These are phyloP conservation scores for Fusarium anguioides DNA, from an alignment of 2,329 filamentous ascomycete genomes.

Conservation along the genomic window DNA sequence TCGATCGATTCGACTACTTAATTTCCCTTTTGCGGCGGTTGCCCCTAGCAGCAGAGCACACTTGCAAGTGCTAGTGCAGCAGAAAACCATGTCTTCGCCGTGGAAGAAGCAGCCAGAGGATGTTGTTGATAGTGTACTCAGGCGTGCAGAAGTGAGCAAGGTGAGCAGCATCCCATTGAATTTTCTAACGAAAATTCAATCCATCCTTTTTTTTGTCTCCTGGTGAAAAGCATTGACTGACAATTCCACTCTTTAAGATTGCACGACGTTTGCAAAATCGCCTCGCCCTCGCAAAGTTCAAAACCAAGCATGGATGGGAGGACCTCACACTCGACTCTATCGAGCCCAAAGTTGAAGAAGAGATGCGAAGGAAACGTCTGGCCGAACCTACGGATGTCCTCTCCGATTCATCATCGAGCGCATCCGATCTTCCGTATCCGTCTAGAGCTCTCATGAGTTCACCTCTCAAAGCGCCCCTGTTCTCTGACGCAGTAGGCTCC, in stretches of 20 bases:
- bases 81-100: conserved; percentile 65
- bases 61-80: conserved; percentile 23
- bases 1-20: conserved; percentile 9
- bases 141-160: conserved; percentile 80
- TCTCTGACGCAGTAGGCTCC: conserved; percentile 83
- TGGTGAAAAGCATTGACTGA: conserved; percentile 23
- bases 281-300: conserved; percentile 94
- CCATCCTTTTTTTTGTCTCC: not conserved
- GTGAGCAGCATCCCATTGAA: conserved; percentile 57
- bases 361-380: conserved; percentile 78
- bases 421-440: conserved; percentile 80
- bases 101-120: conserved; percentile 72
- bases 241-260: conserved; percentile 70
- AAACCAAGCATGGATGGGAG: conserved; percentile 95
- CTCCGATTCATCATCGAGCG: conserved; percentile 87
- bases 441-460: conserved; percentile 81
- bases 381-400: conserved; percentile 75
- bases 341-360: conserved; percentile 84
- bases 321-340: conserved; percentile 87
- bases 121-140: conserved; percentile 75
- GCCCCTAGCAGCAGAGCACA: conserved; percentile 39
- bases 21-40: conserved; percentile 22
- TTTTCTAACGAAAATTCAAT: not conserved
- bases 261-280: conserved; percentile 92
- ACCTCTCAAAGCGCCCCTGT: conserved; percentile 83